phyloP scores from a whole-genome alignment of 805 yeast species.

The Suhomyces sp. region DNA sequence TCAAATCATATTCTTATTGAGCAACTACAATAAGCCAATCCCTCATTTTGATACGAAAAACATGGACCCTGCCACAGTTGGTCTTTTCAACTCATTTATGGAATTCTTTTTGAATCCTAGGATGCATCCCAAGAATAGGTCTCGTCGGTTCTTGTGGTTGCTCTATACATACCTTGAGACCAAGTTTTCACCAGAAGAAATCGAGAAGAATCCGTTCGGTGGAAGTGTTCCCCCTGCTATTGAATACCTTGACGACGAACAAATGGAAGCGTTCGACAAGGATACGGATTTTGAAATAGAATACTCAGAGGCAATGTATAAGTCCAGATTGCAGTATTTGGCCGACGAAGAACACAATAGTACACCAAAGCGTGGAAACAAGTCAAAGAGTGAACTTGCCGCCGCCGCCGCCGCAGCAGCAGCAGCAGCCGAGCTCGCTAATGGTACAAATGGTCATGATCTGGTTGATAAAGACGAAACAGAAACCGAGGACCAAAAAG shows the following conservation, averaged over 20 bases:
- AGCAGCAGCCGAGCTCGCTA: slow-evolving; percentile 1
- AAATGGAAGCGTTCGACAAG: slow-evolving; percentile 34
- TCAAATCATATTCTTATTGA: slow-evolving; percentile 70
- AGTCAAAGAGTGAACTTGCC: slow-evolving; percentile 22
- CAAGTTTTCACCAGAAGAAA: slow-evolving; percentile 49
- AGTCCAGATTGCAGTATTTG: slow-evolving; percentile 39
- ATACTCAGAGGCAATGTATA: slow-evolving; percentile 49
- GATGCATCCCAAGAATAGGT: slow-evolving; percentile 64
- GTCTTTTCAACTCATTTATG: slow-evolving; percentile 48
- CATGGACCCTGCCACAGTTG: slow-evolving; percentile 16
- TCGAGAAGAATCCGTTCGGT: slow-evolving; percentile 60
- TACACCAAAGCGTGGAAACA: slow-evolving; percentile 33
- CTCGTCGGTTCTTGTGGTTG: slow-evolving; percentile 78
- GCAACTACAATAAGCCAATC: slow-evolving; percentile 60
- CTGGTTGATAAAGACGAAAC: slow-evolving; percentile 7
- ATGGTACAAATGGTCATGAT: slow-evolving; percentile 1
- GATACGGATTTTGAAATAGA: slow-evolving; percentile 50
- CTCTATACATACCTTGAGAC: slow-evolving; percentile 80
- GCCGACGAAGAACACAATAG: slow-evolving; percentile 38
- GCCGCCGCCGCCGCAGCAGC: slow-evolving; percentile 6
- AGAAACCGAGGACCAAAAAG: slow-evolving; percentile 11
- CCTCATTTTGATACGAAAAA: slow-evolving; percentile 12
- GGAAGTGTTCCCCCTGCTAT: slow-evolving; percentile 30
- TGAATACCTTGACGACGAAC: slow-evolving; percentile 28
- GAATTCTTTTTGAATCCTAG: slow-evolving; percentile 68